phyloP scores from a whole-genome alignment of 345 rosid genomes.

The Anastatica hierochuntica region DNA sequence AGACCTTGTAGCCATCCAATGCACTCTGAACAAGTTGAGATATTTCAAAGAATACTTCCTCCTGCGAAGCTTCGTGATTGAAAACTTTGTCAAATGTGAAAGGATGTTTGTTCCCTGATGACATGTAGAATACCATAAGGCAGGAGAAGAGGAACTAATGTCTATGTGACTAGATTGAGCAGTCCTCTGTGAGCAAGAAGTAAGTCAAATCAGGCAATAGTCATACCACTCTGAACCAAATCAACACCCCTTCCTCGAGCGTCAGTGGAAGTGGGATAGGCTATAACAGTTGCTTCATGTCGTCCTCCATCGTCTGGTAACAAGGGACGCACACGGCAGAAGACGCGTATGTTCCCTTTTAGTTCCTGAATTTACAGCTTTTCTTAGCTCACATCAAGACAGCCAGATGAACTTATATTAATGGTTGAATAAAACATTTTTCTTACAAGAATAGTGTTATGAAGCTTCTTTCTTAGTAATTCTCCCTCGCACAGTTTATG shows the following conservation, averaged over 20 bases:
- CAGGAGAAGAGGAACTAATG: background rate
- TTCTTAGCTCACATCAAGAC: background rate
- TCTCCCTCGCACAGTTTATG: constrained; percentile 66
- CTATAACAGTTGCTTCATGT: constrained; percentile 43
- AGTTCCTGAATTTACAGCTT: background rate
- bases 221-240: constrained; percentile 63
- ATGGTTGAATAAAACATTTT: background rate
- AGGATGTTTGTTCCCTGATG: constrained; percentile 57
- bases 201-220: background rate
- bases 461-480: constrained; percentile 63
- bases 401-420: background rate
- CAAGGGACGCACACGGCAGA: constrained; percentile 86
- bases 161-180: no score
- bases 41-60: constrained; percentile 74
- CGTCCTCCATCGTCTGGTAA: constrained; percentile 66
- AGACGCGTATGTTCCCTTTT: constrained; percentile 86
- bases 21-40: constrained; percentile 91
- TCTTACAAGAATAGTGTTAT: constrained; percentile 79
- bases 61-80: constrained; percentile 62
- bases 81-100: constrained; percentile 91
- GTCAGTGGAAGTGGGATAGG: constrained; percentile 67
- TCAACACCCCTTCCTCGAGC: constrained; percentile 74
- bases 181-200: background rate
- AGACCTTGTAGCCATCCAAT: constrained; percentile 85
- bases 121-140: background rate